Conservation (phyloP, 2,329 filamentous ascomycete genomes). For the Apiospora pterosperma region DNA sequence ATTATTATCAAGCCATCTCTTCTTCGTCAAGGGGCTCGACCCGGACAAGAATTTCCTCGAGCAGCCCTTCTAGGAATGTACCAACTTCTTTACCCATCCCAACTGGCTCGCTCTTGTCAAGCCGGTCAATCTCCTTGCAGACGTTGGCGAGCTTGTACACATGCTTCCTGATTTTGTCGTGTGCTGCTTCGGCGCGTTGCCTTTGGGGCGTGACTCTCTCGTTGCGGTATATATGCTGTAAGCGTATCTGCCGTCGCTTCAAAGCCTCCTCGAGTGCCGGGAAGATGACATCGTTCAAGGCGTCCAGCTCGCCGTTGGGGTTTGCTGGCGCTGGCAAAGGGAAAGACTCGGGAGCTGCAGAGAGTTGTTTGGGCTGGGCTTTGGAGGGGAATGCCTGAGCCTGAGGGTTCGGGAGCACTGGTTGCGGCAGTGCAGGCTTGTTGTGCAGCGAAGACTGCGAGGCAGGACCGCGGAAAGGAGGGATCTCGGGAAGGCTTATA, state of each 20-base stretch:
- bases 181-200: conserved; percentile 66
- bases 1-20: conserved; percentile 19
- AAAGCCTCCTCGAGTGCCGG: conserved; percentile 90
- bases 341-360: conserved; percentile 41
- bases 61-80: conserved; percentile 83
- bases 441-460: conserved; percentile 23
- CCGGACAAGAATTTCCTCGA: conserved; percentile 90
- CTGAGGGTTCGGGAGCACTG: conserved; percentile 32
- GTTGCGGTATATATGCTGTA: conserved; percentile 49
- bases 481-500: conserved; percentile 51
- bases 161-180: conserved; percentile 77
- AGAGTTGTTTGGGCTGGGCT: conserved; percentile 47
- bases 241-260: conserved; percentile 67
- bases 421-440: conserved; percentile 18
- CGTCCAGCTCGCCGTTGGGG: conserved; percentile 71
- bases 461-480: conserved; percentile 45
- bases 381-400: conserved; percentile 54
- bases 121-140: conserved; percentile 86
- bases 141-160: conserved; percentile 79
- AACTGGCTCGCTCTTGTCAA: conserved; percentile 81
- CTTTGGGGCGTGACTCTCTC: conserved; percentile 56
- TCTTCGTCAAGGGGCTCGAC: conserved; percentile 84
- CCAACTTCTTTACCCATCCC: conserved; percentile 91
- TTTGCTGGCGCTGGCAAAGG: conserved; percentile 55
- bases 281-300: conserved; percentile 85